A percentile compares a stretch with the other conserved stretches of the same genome.
Conservation (phyloP, 495 filamentous ascomycete species). For the Tuber borchii region DNA sequence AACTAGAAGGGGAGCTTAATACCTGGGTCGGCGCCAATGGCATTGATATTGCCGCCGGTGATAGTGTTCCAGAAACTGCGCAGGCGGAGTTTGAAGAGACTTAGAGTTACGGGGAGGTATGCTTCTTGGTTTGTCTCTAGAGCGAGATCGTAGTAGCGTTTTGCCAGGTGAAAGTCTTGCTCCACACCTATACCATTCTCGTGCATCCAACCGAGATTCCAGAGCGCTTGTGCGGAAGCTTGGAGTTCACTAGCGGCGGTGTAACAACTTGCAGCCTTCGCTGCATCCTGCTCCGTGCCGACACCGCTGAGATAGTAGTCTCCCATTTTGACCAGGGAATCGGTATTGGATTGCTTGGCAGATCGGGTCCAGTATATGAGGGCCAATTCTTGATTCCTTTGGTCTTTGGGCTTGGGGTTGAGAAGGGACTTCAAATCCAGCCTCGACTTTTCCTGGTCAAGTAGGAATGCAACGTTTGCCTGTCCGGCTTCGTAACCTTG, state of each 20-base stretch:
- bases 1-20: conserved; percentile 40
- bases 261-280: conserved; percentile 91
- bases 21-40: conserved; percentile 84
- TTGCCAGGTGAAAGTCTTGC: conserved; percentile 96
- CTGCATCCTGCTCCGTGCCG: conserved; percentile 64
- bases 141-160: conserved; percentile 89
- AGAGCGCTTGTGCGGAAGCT: conserved; percentile 89
- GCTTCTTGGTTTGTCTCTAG: conserved; percentile 86
- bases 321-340: conserved; percentile 94
- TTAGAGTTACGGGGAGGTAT: conserved; percentile 87
- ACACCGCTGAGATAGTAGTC: conserved; percentile 86
- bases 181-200: conserved; percentile 90
- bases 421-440: conserved; percentile 47
- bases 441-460: conserved; percentile 71
- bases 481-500: conserved; percentile 92
- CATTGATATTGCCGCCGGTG: conserved; percentile 80
- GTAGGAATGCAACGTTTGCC: conserved; percentile 85
- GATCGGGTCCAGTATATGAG: conserved; percentile 96
- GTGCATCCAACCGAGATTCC: conserved; percentile 99
- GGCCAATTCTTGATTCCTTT: conserved; percentile 51
- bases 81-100: conserved; percentile 73
- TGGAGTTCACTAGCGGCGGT: conserved; percentile 81
- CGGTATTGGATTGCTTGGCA: conserved; percentile 85
- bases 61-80: conserved; percentile 90
- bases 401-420: conserved; percentile 30